Conservation (phyloP, 2,329 filamentous ascomycete genomes). For the Periconia sp. region DNA sequence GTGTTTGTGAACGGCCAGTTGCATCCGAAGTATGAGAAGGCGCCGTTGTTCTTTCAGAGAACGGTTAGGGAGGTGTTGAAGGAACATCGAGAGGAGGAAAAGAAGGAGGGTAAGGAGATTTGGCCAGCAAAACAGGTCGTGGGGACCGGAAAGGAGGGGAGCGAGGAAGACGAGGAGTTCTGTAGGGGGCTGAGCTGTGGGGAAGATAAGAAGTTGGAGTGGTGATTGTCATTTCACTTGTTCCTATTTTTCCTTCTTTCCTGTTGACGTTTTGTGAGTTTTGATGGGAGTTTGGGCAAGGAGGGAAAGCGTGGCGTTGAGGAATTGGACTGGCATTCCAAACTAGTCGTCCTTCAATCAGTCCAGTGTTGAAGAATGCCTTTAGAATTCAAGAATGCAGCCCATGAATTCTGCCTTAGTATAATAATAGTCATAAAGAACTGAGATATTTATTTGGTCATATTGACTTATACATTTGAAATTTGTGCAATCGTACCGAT, state of each 20-base stretch:
- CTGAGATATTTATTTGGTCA: no score
- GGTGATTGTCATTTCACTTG: constrained; percentile 8
- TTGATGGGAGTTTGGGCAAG: constrained; percentile 1
- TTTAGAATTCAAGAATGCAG: no score
- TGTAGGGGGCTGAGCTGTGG: constrained; percentile 16
- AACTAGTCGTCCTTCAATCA: no score
- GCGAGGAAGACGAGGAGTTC: constrained; percentile 54
- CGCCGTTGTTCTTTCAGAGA: constrained; percentile 57
- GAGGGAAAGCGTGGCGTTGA: no score
- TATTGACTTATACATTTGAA: no score
- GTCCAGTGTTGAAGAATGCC: no score
- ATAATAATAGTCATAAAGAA: no score
- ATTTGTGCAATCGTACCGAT: no score
- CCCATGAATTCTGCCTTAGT: no score
- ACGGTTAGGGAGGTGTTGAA: constrained; percentile 50
- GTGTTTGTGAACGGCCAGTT: constrained; percentile 63
- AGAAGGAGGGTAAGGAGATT: constrained; percentile 15
- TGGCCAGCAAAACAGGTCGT: constrained; percentile 42
- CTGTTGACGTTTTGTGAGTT: not conserved
- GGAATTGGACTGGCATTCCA: no score
- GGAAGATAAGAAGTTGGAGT: constrained; percentile 18
- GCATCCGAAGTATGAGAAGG: constrained; percentile 62
- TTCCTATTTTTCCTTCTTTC: not conserved
- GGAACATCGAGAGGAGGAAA: constrained; percentile 20
- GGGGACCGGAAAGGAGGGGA: constrained; percentile 45